A percentile compares a stretch with the other conserved stretches of the same genome.
These are phyloP conservation scores for Taiozyma onychis DNA, from an alignment of 1,139 yeast genomes.

Conservation along the genomic window DNA sequence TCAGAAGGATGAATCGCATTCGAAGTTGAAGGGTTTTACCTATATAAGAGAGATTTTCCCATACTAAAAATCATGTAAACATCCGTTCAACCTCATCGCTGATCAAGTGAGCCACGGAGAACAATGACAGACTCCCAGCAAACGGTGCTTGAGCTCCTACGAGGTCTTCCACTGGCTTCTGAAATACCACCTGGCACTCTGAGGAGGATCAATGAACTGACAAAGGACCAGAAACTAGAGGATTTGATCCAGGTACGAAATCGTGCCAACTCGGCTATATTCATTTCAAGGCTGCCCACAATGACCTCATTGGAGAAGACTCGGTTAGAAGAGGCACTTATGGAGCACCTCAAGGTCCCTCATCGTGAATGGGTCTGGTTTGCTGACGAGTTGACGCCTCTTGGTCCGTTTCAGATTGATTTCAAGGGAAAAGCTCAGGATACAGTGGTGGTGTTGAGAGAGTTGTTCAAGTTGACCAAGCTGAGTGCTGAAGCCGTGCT, in stretches of 20 bases:
- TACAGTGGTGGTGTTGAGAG: not conserved
- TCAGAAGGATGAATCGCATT: not conserved
- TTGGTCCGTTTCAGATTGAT: constrained; percentile 9
- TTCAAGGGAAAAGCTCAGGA: constrained; percentile 7
- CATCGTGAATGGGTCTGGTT: constrained; percentile 18
- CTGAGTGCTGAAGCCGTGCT: not conserved
- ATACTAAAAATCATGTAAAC: no score
- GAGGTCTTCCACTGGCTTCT: not conserved
- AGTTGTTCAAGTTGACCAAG: not conserved
- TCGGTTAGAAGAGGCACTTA: not conserved
- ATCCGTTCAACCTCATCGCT: not conserved
- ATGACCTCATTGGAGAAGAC: not conserved
- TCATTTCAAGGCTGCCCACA: not conserved
- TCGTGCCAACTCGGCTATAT: not conserved
- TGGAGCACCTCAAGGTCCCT: constrained; percentile 6
- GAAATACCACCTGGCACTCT: not conserved
- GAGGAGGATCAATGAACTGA: not conserved
- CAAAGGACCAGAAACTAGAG: not conserved
- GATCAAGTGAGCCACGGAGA: not conserved
- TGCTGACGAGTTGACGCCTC: constrained; percentile 12
- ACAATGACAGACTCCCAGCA: not conserved
- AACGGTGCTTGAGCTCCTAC: not conserved
- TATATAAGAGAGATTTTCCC: no score
- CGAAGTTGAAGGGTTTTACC: no score
- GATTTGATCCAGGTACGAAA: not conserved